Base-by-base conservation (phyloP, 2,329 filamentous ascomycete genomes). In the Onygenales sp. region DNA sequence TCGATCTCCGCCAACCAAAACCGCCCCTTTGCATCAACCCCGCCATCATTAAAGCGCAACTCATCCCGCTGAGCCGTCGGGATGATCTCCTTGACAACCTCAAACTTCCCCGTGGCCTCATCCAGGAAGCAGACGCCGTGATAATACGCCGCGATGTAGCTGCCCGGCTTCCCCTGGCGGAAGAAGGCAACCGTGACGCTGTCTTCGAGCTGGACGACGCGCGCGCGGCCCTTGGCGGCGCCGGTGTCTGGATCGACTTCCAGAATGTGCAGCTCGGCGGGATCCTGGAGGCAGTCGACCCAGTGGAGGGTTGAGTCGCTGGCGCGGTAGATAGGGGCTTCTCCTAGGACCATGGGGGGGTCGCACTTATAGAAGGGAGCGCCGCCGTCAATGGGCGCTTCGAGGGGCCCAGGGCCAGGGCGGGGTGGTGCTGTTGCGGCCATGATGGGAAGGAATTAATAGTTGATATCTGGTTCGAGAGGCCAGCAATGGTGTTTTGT, bases 31-130 rank as follows among this genome's bases (percentile, higher is more conserved):
- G 83, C 84, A 65, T 95, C 91, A 51, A 88, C 83, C 4, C 83
- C 86, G 47, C 91, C 91, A 64, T 96, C 91, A 65, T 96, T 95
- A 68, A 78, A 79, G 52, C 86, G 75, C 71, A 74, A 73, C 44
- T 62, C 54, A 21, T 59, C 61, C n/a, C 63, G 56, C 49, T 67
- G 59, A 1, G 56, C 53, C 2, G 60, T 62, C 0, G 63, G 62
- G 46, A 70, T 70, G 42, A 70, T 70, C 54, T 71, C 67, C 53
- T 65, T 65, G 46, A 69, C 52, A 4, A 70, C 59, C 17, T 70
- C 63, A 36, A 71, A 54, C 36, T 64, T 62, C 2, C 69, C 67
- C 3, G 63, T 70, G 34, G 56, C 57, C 56, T 71, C 67, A 54
- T 71, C 68, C 14, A 71, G 21, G 36, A 69, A 67, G 9, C 66